Base-by-base conservation (phyloP, 2,329 filamentous ascomycete genomes). In the Colletotrichum tabaci region DNA sequence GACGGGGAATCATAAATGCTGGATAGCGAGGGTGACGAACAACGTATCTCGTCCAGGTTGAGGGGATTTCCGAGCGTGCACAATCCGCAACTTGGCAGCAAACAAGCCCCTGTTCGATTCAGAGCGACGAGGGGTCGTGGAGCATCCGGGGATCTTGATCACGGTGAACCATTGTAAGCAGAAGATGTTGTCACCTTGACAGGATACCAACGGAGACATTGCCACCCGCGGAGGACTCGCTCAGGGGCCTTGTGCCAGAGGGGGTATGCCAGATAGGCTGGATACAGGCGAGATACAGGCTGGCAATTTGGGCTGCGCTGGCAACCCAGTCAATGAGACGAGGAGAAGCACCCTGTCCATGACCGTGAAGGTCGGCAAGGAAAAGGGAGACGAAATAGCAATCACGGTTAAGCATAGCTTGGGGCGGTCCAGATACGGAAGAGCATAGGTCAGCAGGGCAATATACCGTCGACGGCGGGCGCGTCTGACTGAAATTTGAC, bases 351-450 rank as follows among this genome's bases (percentile, higher is more conserved):
- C 42, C 62, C 38, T 30, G 35, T 21, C 21, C 23, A 26, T 15
- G 30, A 12, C 46, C 47, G 30, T 50, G 62, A 13, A 35, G 21
- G 52, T 30, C 61, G 47, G 68, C 58, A 62, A 35, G 58, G 58
- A 68, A 71, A 68, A 64, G 53, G 57, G 68, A 71, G 68, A 65
- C 68, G 68, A 71, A 38, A 68, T 68, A 65, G 52, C 50, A 57
- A 68, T 71, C 68, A 65, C 57, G 64, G 68, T 63, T 64, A 60
- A 63, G 65, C 58, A 49, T 64, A 42, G 68, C 57, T 38, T 38
- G 26, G 52, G 38, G 44, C 65, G 56, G n/a, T 26, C 52, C 56
- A 62, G 44, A 35, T 44, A 56, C 16, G 35, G 49, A 49, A 47
- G 16, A 44, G 30, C 30, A 30, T 8, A 9, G 30, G 30, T 30